Evolutionary conservation across 371 early-diverging fungal species (phyloP), one percentile per base, ranked within the genome.

Genomic region (Synchytrium microbalum): DNA sequence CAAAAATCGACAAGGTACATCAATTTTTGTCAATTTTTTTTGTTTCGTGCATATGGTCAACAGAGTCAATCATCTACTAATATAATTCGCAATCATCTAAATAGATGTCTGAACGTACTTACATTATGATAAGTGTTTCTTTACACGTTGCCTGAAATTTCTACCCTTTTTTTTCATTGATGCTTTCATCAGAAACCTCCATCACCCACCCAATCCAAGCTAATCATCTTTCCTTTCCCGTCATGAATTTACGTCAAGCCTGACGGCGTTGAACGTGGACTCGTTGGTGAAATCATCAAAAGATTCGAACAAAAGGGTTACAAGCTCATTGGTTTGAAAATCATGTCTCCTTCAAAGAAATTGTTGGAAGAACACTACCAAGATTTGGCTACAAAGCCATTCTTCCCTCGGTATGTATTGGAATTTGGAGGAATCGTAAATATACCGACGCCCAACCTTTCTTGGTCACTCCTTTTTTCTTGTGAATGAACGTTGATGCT

Each of bases 291-390:
- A 59, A 80, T 88, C 65, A 84, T 88, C 69, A 69, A 77, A 72
- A 74, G 87, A 62, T 85, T 86, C 75, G 76, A 77, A 70, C 60
- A 69, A 63, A 79, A 79, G 65, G 88, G 88, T 62, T 80, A 75
- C 71, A 70, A 81, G 81, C 87, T 96, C 69, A 68, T 85, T 62
- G 94, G 92, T 63, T 85, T 95, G 71, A 87, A 92, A 82, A 83
- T 93, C 66, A 62, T 86, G 63, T 75, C 70, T 27, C 83, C 83
- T 13, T 54, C 59, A 53, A 59, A 56, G 55, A 66, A 71, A 32
- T 54, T 81, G 27, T 60, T 82, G n/a, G 86, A 91, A 76, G 81
- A 95, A 84, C 99, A 99, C 89, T 99, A 99, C 88, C 74, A 74
- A 59, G 98, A 99, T 76, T 88, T 96, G 65, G 83, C 82, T 67